phyloP scores from a whole-genome alignment of 768 basidiomycete species.

The Auricularia heimuer region DNA sequence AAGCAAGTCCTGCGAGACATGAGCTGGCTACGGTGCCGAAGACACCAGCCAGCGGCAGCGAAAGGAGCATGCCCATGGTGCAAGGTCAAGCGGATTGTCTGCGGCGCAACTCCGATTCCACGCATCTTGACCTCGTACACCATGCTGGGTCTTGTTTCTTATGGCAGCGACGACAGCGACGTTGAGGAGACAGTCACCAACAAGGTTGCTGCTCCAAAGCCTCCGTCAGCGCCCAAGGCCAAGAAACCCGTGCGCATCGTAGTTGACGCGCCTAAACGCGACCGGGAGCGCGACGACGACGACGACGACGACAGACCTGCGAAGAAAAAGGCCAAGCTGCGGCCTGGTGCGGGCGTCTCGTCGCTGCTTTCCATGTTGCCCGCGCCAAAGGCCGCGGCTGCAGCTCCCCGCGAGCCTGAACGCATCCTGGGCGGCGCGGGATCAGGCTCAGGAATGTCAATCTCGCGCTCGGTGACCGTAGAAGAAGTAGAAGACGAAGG shows the following conservation, averaged over 20 bases:
- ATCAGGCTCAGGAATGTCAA: constrained; percentile 41
- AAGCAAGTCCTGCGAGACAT: constrained; percentile 72
- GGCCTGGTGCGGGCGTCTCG: constrained; percentile 39
- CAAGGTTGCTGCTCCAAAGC: constrained; percentile 7
- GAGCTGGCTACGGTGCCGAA: constrained; percentile 69
- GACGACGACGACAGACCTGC: constrained; percentile 35
- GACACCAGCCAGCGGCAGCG: constrained; percentile 59
- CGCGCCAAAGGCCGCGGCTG: constrained; percentile 50
- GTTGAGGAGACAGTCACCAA: constrained; percentile 33
- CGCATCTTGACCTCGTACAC: constrained; percentile 5
- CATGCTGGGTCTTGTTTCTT: constrained; percentile 72
- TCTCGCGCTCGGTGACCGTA: constrained; percentile 19
- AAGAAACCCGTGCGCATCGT: constrained; percentile 50
- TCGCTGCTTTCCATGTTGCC: constrained; percentile 66
- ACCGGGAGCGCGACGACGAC: constrained; percentile 29
- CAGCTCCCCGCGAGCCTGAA: constrained; percentile 33
- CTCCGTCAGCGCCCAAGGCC: constrained; percentile 28
- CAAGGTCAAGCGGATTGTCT: neutral
- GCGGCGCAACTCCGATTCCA: neutral
- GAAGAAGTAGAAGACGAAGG: constrained; percentile 14
- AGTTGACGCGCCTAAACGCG: constrained; percentile 43
- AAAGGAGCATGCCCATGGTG: constrained; percentile 64
- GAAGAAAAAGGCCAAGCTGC: constrained; percentile 48
- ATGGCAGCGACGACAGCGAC: constrained; percentile 59
- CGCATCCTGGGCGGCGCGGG: constrained; percentile 57